Evolutionary conservation across 1,284 basidiomycete genomes (phyloP).

Genomic region (Trametes polyzona): DNA sequence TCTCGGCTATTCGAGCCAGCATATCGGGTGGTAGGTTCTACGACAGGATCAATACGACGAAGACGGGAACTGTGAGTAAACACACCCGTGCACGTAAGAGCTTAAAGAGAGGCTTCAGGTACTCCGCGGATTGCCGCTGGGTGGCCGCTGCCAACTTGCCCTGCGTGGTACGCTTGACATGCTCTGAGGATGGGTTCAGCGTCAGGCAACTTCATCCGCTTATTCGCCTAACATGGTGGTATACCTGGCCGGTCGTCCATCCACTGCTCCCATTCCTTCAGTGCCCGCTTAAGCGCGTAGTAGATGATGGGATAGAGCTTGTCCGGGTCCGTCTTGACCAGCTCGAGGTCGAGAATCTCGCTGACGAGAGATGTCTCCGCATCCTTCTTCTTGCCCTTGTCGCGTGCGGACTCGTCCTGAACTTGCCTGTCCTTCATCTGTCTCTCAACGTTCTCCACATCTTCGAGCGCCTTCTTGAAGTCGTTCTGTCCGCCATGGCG

Average conservation of each 20-base stretch:
- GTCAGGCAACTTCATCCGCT: not conserved
- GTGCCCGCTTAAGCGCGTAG: conserved; percentile 89
- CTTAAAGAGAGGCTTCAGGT: conserved; percentile 97
- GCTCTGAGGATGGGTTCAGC: conserved; percentile 45
- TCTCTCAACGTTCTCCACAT: conserved; percentile 85
- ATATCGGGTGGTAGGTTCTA: conserved; percentile 87
- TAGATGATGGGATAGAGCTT: conserved; percentile 98
- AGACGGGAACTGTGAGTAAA: conserved; percentile 21
- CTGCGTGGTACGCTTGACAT: conserved; percentile 84
- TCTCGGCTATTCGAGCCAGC: conserved; percentile 89
- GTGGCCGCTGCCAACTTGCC: conserved; percentile 95
- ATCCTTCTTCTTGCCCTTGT: conserved; percentile 69
- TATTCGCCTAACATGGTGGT: conserved; percentile 25
- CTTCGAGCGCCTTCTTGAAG: conserved; percentile 91
- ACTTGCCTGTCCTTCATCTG: conserved; percentile 62
- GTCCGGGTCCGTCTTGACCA: conserved; percentile 93
- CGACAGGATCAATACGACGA: conserved; percentile 6
- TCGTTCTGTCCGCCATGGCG: conserved; percentile 87
- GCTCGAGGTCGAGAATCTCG: conserved; percentile 74
- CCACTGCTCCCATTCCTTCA: conserved; percentile 96
- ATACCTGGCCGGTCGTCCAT: conserved; percentile 90
- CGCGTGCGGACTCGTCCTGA: conserved; percentile 31
- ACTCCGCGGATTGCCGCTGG: conserved; percentile 94
- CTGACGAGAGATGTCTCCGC: conserved; percentile 51
- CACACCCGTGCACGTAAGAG: conserved; percentile 81